phyloP scores from a whole-genome alignment of 78 protist species.

The Ministeria vibrans region DNA sequence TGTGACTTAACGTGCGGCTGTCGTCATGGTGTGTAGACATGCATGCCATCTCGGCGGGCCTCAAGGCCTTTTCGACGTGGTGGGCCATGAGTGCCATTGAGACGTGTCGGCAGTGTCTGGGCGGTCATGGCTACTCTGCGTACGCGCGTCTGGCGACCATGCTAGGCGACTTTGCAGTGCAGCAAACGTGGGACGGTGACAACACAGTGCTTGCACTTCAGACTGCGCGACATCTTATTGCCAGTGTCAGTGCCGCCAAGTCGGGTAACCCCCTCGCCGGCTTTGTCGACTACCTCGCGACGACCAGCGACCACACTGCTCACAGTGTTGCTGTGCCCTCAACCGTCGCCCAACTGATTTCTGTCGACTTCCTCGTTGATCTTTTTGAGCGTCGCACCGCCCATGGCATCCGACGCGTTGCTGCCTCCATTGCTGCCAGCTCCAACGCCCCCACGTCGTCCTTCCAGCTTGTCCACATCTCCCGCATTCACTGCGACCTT shows the following conservation, averaged over 20 bases:
- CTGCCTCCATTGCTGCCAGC: neutral
- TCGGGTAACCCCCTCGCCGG: neutral
- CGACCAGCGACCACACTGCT: neutral
- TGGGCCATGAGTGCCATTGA: slow-evolving; percentile 47
- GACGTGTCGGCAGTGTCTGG: slow-evolving; percentile 32
- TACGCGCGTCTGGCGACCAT: slow-evolving; percentile 1
- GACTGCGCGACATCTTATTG: slow-evolving; percentile 34
- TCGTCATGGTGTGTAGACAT: slow-evolving; percentile 62
- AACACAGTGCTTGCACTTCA: slow-evolving; percentile 36
- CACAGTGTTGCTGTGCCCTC: neutral
- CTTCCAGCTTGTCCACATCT: neutral
- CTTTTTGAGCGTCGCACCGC: neutral
- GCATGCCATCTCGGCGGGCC: slow-evolving; percentile 66
- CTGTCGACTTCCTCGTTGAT: no score
- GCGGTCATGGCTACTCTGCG: slow-evolving; percentile 64
- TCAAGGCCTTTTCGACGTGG: slow-evolving; percentile 53
- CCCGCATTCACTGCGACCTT: neutral
- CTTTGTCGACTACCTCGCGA: neutral
- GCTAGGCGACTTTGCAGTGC: neutral
- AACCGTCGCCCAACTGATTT: no score
- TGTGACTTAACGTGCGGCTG: no score
- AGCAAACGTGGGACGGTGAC: slow-evolving; percentile 25
- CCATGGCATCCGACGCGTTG: neutral
- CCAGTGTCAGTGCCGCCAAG: neutral
- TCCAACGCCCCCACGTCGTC: neutral